Percentiles rank a stretch among this genome's conserved stretches.
These are phyloP conservation scores for Neurospora hispaniola DNA, from an alignment of 495 filamentous ascomycete species.

Conservation along the genomic window DNA sequence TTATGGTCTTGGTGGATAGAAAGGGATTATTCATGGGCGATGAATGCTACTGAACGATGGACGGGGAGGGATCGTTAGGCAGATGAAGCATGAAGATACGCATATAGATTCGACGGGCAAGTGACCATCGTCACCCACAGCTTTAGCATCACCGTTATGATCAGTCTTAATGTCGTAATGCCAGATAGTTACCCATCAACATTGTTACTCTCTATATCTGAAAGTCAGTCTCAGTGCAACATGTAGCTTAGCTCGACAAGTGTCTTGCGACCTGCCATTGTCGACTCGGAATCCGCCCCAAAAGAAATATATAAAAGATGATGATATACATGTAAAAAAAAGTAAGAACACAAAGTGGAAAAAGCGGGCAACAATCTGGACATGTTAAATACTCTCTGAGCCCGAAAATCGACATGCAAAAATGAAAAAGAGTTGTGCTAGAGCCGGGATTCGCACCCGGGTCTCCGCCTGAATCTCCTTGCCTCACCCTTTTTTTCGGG, in stretches of 20 bases:
- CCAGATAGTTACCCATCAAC: not conserved
- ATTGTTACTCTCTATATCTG: not conserved
- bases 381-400: fast-evolving
- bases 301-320: no score
- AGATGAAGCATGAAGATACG: not conserved
- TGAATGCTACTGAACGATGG: not conserved
- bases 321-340: no score
- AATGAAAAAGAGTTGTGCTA: conserved; percentile 2
- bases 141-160: not conserved
- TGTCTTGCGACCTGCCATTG: not conserved
- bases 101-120: not conserved
- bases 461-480: conserved; percentile 9
- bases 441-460: conserved; percentile 19
- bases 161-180: not conserved
- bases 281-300: no score
- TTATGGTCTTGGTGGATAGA: not conserved
- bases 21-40: not conserved
- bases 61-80: not conserved
- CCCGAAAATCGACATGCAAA: not conserved
- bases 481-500: not conserved
- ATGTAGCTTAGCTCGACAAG: not conserved
- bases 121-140: not conserved
- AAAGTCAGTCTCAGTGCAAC: not conserved
- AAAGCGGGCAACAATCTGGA: not conserved
- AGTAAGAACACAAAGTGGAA: not conserved